phyloP scores from a whole-genome alignment of 2,329 filamentous ascomycete species.

The Xylaria sp. region DNA sequence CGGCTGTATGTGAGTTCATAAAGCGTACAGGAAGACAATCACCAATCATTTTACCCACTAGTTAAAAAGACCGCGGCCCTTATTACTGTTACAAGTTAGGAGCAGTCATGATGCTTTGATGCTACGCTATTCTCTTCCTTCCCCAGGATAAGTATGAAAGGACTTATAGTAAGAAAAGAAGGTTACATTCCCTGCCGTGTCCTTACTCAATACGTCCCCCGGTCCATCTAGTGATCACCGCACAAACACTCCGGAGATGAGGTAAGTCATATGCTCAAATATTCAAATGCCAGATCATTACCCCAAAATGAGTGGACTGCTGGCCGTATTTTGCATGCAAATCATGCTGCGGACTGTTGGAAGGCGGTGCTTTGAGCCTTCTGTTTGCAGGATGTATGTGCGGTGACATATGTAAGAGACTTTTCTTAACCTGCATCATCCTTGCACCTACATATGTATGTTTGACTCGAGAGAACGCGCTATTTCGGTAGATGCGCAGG shows the following conservation, averaged over 20 bases:
- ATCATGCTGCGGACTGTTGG: background rate
- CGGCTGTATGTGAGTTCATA: background rate
- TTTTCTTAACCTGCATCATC: slow-evolving; percentile 31
- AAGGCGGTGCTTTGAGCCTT: background rate
- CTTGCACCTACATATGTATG: slow-evolving; percentile 34
- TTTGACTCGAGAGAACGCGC: slow-evolving; percentile 15
- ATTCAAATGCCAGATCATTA: slow-evolving; percentile 5
- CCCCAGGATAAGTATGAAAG: background rate
- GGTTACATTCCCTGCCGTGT: slow-evolving; percentile 15
- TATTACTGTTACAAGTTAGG: background rate
- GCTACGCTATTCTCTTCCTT: background rate
- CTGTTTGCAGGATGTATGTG: slow-evolving; percentile 9
- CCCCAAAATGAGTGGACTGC: slow-evolving; percentile 9
- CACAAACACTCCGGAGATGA: slow-evolving; percentile 5
- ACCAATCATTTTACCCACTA: background rate
- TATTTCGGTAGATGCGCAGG: slow-evolving; percentile 32
- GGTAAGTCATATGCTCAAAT: slow-evolving; percentile 17
- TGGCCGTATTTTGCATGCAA: slow-evolving; percentile 22
- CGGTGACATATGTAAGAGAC: slow-evolving; percentile 32
- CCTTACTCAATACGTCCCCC: slow-evolving; percentile 1
- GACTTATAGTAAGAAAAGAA: slow-evolving; percentile 5
- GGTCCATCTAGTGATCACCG: background rate
- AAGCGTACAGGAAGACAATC: background rate
- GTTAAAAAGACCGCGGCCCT: background rate
- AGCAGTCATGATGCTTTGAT: slow-evolving; percentile 1